phyloP scores from a whole-genome alignment of 768 basidiomycete species.

The Russula brevipes region DNA sequence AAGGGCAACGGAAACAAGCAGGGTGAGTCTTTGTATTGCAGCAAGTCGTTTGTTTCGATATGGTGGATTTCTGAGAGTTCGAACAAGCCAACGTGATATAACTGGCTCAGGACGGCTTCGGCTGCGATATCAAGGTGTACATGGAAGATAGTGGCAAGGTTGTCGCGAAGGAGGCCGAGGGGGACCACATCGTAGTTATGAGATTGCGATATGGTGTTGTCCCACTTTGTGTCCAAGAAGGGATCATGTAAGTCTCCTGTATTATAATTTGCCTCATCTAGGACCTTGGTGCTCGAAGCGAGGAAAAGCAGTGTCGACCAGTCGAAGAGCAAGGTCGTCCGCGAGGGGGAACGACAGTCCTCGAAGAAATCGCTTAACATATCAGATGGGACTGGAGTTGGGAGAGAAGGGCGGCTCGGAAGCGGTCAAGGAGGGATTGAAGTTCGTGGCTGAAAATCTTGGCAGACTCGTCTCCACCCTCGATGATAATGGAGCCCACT shows the following conservation, averaged over 20 bases:
- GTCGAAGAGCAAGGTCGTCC: constrained; percentile 56
- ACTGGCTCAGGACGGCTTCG: constrained; percentile 49
- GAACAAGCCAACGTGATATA: constrained; percentile 61
- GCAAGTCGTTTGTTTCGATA: constrained; percentile 36
- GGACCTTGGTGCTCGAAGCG: constrained; percentile 49
- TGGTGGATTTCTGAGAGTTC: constrained; percentile 39
- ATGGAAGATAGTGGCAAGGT: constrained; percentile 54
- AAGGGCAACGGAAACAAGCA: constrained; percentile 67
- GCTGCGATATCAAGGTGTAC: constrained; percentile 51
- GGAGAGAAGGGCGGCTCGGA: constrained; percentile 48
- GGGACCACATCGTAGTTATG: constrained; percentile 54
- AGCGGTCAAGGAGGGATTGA: constrained; percentile 41
- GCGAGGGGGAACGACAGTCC: constrained; percentile 41
- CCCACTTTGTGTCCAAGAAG: constrained; percentile 40
- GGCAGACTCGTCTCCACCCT: constrained; percentile 21
- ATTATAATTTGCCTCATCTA: constrained; percentile 19
- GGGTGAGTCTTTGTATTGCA: constrained; percentile 34
- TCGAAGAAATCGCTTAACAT: constrained; percentile 49
- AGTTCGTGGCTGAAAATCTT: constrained; percentile 24
- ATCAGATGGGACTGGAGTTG: constrained; percentile 41
- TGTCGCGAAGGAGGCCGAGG: constrained; percentile 54
- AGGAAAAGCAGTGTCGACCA: constrained; percentile 63
- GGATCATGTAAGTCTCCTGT: constrained; percentile 38
- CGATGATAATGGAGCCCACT: constrained; percentile 58
- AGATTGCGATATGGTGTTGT: constrained; percentile 27